A percentile compares a stretch with the other conserved stretches of the same genome.
Evolutionary conservation across 192 early-diverging fungal species (phyloP).

Genomic region (Coemansia asiatica): DNA sequence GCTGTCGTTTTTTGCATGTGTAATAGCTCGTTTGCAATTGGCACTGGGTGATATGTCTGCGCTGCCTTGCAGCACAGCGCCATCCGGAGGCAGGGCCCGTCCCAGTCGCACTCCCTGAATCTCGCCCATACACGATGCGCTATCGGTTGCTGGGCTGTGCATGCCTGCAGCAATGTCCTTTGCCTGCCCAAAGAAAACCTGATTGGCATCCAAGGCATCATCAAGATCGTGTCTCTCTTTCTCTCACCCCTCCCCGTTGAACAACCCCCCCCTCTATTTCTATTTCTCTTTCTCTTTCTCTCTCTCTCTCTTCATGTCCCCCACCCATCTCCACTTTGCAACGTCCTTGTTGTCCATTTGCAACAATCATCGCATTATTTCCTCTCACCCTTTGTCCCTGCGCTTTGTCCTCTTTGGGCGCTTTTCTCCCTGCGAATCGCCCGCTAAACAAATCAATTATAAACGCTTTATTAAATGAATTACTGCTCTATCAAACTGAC

Average conservation of each 20-base stretch:
- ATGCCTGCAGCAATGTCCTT: background rate
- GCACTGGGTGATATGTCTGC: background rate
- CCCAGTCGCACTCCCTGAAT: too few relatives aligned
- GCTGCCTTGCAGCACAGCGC: background rate
- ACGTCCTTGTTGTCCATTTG: background rate
- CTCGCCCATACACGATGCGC: background rate
- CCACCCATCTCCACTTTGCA: background rate
- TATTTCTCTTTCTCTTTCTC: background rate
- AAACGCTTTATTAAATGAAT: background rate
- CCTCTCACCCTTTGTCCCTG: background rate
- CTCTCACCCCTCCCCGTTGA: background rate
- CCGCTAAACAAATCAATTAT: background rate
- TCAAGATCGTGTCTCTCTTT: background rate
- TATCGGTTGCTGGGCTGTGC: slow-evolving; percentile 1
- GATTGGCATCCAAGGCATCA: background rate
- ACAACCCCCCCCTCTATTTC: background rate
- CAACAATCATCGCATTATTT: background rate
- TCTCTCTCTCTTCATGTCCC: background rate
- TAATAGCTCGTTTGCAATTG: background rate
- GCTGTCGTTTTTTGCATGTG: background rate
- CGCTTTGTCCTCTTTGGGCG: background rate
- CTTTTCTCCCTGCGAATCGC: background rate
- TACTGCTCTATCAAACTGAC: background rate
- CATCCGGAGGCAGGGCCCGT: background rate
- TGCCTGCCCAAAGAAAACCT: background rate